phyloP scores from a whole-genome alignment of 129 eudicot species.

The Pulicaria dysenterica region DNA sequence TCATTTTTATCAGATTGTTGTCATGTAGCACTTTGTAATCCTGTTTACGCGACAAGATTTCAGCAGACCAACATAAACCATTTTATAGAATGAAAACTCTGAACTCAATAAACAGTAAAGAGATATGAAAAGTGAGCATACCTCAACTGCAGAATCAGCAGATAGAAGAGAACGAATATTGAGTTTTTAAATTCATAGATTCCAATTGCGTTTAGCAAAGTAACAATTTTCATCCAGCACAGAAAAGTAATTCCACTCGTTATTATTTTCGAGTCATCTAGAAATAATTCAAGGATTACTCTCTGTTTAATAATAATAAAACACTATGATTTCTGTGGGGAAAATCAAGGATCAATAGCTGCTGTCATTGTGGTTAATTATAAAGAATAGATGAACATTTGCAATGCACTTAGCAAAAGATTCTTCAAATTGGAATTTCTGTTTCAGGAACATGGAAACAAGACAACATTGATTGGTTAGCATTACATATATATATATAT shows the following conservation, averaged over 20 bases:
- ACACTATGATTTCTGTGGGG: neutral
- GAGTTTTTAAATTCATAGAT: slow-evolving; percentile 1
- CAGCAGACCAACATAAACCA: neutral
- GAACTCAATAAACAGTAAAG: neutral
- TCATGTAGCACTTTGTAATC: slow-evolving; percentile 33
- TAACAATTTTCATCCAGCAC: slow-evolving; percentile 6
- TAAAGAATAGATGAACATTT: neutral
- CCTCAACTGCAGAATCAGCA: slow-evolving; percentile 11
- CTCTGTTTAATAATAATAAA: neutral
- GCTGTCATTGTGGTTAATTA: neutral
- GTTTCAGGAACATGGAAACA: neutral
- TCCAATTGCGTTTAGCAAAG: slow-evolving; percentile 7
- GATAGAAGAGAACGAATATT: neutral
- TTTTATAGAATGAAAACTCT: neutral
- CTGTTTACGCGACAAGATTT: neutral
- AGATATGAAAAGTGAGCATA: neutral
- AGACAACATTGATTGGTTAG: no score
- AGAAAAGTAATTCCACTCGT: slow-evolving; percentile 1
- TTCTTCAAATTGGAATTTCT: neutral
- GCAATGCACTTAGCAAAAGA: slow-evolving; percentile 1
- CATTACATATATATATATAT: no score
- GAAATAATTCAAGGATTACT: neutral
- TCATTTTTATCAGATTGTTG: slow-evolving; percentile 33
- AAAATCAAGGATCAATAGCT: slow-evolving; percentile 15
- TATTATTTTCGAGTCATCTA: neutral